Conservation (phyloP, 2,329 filamentous ascomycete species). For the Escovopsis weberi region DNA sequence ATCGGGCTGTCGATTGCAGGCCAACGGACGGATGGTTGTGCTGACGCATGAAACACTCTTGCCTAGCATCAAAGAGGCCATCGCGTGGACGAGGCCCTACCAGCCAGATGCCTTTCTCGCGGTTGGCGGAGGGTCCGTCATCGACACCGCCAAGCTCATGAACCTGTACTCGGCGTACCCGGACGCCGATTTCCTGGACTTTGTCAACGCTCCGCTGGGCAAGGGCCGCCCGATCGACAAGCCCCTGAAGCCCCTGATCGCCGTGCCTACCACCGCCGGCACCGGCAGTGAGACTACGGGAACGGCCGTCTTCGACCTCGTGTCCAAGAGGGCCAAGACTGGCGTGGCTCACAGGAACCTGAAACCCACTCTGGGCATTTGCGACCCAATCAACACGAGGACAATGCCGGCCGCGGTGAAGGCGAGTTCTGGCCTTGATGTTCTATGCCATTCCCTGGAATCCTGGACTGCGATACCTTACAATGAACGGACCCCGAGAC, state of each 20-base stretch:
- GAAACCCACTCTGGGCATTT: constrained; percentile 87
- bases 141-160: constrained; percentile 97
- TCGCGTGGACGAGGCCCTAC: constrained; percentile 70
- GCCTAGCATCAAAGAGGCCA: constrained; percentile 68
- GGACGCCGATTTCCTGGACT: constrained; percentile 89
- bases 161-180: constrained; percentile 88
- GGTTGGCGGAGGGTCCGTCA: constrained; percentile 80
- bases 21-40: not conserved
- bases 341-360: constrained; percentile 90
- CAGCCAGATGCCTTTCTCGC: constrained; percentile 80
- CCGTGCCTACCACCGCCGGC: constrained; percentile 70
- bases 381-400: constrained; percentile 72
- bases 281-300: constrained; percentile 92
- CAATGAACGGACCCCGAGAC: constrained; percentile 68
- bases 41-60: constrained; percentile 1
- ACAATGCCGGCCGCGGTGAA: constrained; percentile 95
- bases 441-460: constrained; percentile 88
- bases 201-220: constrained; percentile 89
- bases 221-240: constrained; percentile 65
- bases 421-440: constrained; percentile 81
- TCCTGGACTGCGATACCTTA: constrained; percentile 97
- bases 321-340: constrained; percentile 81
- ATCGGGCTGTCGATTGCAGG: constrained; percentile 2
- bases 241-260: constrained; percentile 60
- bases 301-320: constrained; percentile 94